A percentile compares a stretch with the other conserved stretches of the same genome.
Conservation (phyloP, 2,329 filamentous ascomycete genomes). For the Aspergillus flavus region DNA sequence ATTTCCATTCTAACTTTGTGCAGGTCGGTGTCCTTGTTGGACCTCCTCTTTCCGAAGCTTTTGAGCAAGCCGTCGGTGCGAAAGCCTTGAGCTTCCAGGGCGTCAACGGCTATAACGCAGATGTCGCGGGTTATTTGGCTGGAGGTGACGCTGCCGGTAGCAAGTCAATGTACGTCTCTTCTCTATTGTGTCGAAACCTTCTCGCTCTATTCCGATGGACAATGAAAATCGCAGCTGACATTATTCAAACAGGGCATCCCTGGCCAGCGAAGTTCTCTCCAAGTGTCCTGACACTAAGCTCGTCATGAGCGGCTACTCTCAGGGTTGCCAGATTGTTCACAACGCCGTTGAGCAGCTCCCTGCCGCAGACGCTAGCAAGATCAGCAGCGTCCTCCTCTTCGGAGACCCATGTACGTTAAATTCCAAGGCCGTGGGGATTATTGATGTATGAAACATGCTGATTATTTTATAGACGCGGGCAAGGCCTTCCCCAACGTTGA, state of each 20-base stretch:
- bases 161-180: not conserved
- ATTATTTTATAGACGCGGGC: not conserved
- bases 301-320: constrained; percentile 1
- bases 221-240: not conserved
- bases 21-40: constrained; percentile 1
- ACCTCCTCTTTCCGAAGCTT: not conserved
- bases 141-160: not conserved
- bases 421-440: not conserved
- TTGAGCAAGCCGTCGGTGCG: not conserved
- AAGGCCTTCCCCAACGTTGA: constrained; percentile 1
- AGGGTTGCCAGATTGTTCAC: not conserved
- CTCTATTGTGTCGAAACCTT: too few species aligned
- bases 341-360: constrained; percentile 2
- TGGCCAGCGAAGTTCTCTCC: not conserved
- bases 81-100: not conserved
- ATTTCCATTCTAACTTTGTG: not conserved
- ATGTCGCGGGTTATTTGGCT: not conserved
- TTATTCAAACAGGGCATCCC: not conserved
- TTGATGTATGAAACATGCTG: not conserved
- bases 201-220: not conserved
- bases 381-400: constrained; percentile 3
- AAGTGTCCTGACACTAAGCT: constrained; percentile 1
- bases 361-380: not conserved
- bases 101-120: not conserved
- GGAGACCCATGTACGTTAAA: not conserved